Evolutionary conservation across 352 stramenopile genomes (phyloP), one percentile per base, ranked within the genome.

Genomic region (Pythium dissimile): DNA sequence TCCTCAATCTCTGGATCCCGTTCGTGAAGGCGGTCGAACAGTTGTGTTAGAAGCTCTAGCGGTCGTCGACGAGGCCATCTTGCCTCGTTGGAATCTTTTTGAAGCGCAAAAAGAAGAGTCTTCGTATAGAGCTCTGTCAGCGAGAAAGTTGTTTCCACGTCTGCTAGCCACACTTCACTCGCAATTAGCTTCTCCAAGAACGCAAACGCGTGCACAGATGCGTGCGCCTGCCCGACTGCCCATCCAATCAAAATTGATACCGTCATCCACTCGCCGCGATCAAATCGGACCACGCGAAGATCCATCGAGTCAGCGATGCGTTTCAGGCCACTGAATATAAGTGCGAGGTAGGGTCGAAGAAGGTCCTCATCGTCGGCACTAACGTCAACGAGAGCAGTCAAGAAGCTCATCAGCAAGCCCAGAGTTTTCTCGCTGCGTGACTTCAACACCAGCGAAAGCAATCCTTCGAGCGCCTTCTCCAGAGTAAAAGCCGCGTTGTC

Each of bases 101-200:
- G 70, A 34, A 88, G 72, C 0, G 78, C 78, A 20, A 88, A 88
- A 62, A 86, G 67, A 16, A 88, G 69, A 55, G 75, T 74, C 58
- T 80, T 83, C 20, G 74, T 84, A 50, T 83, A 90, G 42, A 73
- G 77, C 48, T 86, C 76, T 53, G 70, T 84, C 20, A 87, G 57
- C 5, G 83, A 70, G 37, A 85, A 58, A 11, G 56, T 75, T 16
- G 75, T 71, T 30, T 80, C 77, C 2, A 71, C 77, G 2, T 75
- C 66, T 18, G 59, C 54, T 32, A 69, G 73, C 80, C 80, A 90
- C 10, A 88, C 72, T 32, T 79, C 68, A 34, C 71, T 64, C 4
- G 54, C 66, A 26, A 91, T 77, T 6, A 91, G 69, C 2, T 72
- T 73, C 23, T 89, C 75, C n/a, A 91, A 48, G 7, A 91, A 66